Conservation (phyloP, 306 rosid species). For the Delonix regia region DNA sequence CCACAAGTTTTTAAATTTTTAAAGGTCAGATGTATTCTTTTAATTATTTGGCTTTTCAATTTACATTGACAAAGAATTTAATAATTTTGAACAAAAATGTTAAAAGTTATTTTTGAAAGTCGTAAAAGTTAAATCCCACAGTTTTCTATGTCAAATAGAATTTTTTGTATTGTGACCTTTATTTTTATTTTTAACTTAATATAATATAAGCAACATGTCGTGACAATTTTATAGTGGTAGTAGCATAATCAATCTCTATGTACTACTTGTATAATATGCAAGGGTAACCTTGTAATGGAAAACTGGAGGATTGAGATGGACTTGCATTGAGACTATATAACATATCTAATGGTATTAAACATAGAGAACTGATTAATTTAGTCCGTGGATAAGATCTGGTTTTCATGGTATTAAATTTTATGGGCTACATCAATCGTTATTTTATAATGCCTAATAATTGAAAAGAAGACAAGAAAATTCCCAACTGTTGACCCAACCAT, state of each 20-base stretch:
- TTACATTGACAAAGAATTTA: too few relatives aligned
- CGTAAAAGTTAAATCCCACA: too few relatives aligned
- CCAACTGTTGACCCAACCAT: not conserved
- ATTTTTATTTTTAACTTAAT: too few relatives aligned
- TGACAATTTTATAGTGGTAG: not conserved
- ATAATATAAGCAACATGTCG: not conserved
- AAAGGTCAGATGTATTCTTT: too few relatives aligned
- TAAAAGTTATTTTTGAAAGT: too few relatives aligned
- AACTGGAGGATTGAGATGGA: not conserved
- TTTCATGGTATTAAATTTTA: not conserved
- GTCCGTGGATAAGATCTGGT: not conserved
- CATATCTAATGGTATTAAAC: not conserved
- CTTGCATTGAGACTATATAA: not conserved
- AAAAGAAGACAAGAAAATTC: not conserved
- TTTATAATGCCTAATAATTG: not conserved
- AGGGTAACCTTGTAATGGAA: not conserved
- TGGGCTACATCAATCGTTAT: not conserved
- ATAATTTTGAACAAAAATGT: too few relatives aligned
- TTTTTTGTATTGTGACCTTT: too few relatives aligned
- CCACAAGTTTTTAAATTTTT: too few relatives aligned
- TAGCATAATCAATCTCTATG: not conserved
- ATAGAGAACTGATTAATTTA: not conserved
- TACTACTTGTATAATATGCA: too few relatives aligned
- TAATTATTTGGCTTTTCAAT: too few relatives aligned
- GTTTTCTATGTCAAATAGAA: too few relatives aligned